phyloP scores from a whole-genome alignment of 345 rosid species.

The Erodium maritimum region DNA sequence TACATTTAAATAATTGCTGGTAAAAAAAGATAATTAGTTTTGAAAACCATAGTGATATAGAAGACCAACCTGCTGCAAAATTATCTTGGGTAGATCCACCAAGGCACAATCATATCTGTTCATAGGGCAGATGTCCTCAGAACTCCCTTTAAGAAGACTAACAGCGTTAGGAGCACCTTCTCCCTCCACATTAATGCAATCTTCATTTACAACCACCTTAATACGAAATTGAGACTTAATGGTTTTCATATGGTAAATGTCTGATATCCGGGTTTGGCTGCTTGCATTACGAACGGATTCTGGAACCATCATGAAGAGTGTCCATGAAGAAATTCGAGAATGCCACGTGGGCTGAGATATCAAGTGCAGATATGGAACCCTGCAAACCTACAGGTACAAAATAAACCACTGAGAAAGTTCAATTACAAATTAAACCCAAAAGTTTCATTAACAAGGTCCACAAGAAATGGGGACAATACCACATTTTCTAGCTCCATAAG shows the following conservation, averaged over 20 bases:
- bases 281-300: slow-evolving; percentile 50
- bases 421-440: slow-evolving; percentile 5
- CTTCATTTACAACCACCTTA: slow-evolving; percentile 64
- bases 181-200: slow-evolving; percentile 62
- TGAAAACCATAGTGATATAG: background rate
- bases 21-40: background rate
- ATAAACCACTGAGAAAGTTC: slow-evolving; percentile 1
- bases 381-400: slow-evolving; percentile 38
- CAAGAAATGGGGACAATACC: slow-evolving; percentile 32
- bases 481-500: slow-evolving; percentile 61
- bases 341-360: slow-evolving; percentile 91
- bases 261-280: slow-evolving; percentile 23
- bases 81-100: slow-evolving; percentile 61
- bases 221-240: slow-evolving; percentile 72
- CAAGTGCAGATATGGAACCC: slow-evolving; percentile 77
- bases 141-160: slow-evolving; percentile 53
- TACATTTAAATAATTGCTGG: background rate
- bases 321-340: slow-evolving; percentile 89
- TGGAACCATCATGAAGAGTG: slow-evolving; percentile 67
- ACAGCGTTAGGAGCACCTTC: slow-evolving; percentile 87
- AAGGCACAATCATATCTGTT: slow-evolving; percentile 77
- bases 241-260: slow-evolving; percentile 28
- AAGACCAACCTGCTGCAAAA: slow-evolving; percentile 74
- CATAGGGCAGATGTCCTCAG: slow-evolving; percentile 44
- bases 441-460: slow-evolving; percentile 2